Base-by-base conservation (phyloP, 371 early-diverging fungal genomes). In the Mortierella sp. region DNA sequence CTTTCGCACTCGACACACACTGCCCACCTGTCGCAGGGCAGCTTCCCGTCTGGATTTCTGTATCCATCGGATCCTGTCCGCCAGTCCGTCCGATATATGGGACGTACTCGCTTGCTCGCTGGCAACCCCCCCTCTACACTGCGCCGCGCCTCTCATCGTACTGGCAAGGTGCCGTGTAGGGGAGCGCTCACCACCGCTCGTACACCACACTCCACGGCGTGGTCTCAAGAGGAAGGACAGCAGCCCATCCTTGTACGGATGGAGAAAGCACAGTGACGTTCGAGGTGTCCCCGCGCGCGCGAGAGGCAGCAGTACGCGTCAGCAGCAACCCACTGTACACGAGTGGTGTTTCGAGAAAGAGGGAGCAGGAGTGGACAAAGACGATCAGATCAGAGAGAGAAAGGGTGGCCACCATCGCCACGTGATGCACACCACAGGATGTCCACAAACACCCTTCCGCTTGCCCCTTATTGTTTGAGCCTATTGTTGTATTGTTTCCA, bases 341-440 rank as follows among this genome's bases (percentile, higher is more conserved):
- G 19, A 13, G 41, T 47, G 2, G 19, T 17, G 17, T 21, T 28
- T 54, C 55, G 43, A 27, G 9, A 17, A 12, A 34, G 29, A 56
- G 41, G 5, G 27, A 56, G 22, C 13, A 57, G 2, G 48, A 43
- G 39, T 34, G 4, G 34, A 34, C 34, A 34, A 10, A 34, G 7
- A 34, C 28, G 41, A 55, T 31, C 63, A 48, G 44, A 63, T 43
- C 56, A 54, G 63, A 63, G 63, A 55, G 63, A 63, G 56, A 50
- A 17, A 40, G 10, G 22, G n/a, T 13, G 40, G 22, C 21, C 45
- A 12, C 17, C n/a, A 31, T 28, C 47, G 37, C 17, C 45, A 22
- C 22, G 17, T 22, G 22, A 17, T 25, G 54, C 22, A 24, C 48
- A 21, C 58, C 34, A 28, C 58, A 58, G 66, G 66, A 65, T 65